Conservation (phyloP, 495 filamentous ascomycete genomes). For the Penicillium egyptiacum region DNA sequence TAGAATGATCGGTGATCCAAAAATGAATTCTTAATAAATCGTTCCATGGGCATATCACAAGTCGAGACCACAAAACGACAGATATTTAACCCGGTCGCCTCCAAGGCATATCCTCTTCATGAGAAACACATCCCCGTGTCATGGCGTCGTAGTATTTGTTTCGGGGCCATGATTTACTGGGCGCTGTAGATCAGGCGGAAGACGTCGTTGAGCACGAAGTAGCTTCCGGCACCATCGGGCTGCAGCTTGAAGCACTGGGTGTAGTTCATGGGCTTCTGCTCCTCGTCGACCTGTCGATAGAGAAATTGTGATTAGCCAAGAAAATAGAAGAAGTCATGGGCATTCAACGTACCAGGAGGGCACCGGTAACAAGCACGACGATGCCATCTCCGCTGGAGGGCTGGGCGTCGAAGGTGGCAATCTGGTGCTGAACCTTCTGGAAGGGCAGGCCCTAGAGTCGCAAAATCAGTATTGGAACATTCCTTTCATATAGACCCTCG, state of each 20-base stretch:
- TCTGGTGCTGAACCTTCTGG: slow-evolving; percentile 69
- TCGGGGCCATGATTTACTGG: slow-evolving; percentile 13
- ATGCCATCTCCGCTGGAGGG: slow-evolving; percentile 65
- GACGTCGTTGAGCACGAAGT: slow-evolving; percentile 88
- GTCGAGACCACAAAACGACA: slow-evolving; percentile 1
- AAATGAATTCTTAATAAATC: neutral
- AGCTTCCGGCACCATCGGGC: slow-evolving; percentile 66
- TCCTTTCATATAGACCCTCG: neutral
- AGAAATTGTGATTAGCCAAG: slow-evolving; percentile 1
- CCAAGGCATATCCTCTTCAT: slow-evolving; percentile 11
- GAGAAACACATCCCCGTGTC: slow-evolving; percentile 8
- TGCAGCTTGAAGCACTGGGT: slow-evolving; percentile 81
- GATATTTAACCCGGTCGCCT: slow-evolving; percentile 5
- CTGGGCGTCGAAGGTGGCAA: slow-evolving; percentile 73
- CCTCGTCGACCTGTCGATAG: slow-evolving; percentile 69
- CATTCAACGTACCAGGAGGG: slow-evolving; percentile 63
- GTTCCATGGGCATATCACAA: slow-evolving; percentile 9
- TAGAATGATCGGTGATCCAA: slow-evolving; percentile 6
- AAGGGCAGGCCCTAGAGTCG: slow-evolving; percentile 70
- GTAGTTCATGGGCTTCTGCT: slow-evolving; percentile 78
- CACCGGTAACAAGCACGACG: slow-evolving; percentile 81
- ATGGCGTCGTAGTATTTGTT: slow-evolving; percentile 25
- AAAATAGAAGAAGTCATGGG: neutral
- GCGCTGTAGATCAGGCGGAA: slow-evolving; percentile 75
- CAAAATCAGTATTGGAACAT: neutral